Conservation (phyloP, 2,329 filamentous ascomycete genomes). For the Cladophialophora psammophila region DNA sequence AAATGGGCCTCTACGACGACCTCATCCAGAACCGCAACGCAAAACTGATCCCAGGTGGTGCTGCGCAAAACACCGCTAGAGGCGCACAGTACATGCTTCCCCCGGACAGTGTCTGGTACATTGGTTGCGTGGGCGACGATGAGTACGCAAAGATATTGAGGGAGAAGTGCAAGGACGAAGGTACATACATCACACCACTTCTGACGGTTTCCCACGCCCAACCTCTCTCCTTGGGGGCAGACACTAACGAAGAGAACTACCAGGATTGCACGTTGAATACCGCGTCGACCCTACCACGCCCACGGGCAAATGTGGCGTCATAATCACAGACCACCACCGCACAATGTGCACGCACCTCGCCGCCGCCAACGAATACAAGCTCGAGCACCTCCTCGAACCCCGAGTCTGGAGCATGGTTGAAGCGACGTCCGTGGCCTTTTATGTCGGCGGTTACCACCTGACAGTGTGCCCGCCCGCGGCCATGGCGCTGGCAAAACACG, state of each 20-base stretch:
- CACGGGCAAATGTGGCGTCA: conserved; percentile 92
- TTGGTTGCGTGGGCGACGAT: conserved; percentile 93
- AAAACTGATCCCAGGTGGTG: conserved; percentile 93
- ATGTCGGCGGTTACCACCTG: conserved; percentile 96
- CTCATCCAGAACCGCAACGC: conserved; percentile 90
- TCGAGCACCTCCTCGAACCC: conserved; percentile 89
- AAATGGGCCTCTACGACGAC: conserved; percentile 89
- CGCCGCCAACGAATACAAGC: conserved; percentile 95
- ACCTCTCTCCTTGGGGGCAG: background rate
- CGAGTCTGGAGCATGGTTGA: conserved; percentile 92
- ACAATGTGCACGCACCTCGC: conserved; percentile 94
- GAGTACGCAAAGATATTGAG: conserved; percentile 90
- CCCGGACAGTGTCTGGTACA: conserved; percentile 86
- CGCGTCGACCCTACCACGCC: conserved; percentile 82
- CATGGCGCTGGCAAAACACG: conserved; percentile 87
- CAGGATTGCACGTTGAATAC: conserved; percentile 78
- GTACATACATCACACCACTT: conserved; percentile 58
- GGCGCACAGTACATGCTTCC: conserved; percentile 93
- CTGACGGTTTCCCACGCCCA: background rate
- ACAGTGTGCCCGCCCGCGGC: conserved; percentile 94
- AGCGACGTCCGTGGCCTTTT: conserved; percentile 80
- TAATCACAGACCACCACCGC: conserved; percentile 96
- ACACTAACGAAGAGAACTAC: conserved; percentile 1
- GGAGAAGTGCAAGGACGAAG: conserved; percentile 84
- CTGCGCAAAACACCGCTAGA: conserved; percentile 95